phyloP scores from a whole-genome alignment of 2,329 filamentous ascomycete genomes.

The Aureobasidium namibiae region DNA sequence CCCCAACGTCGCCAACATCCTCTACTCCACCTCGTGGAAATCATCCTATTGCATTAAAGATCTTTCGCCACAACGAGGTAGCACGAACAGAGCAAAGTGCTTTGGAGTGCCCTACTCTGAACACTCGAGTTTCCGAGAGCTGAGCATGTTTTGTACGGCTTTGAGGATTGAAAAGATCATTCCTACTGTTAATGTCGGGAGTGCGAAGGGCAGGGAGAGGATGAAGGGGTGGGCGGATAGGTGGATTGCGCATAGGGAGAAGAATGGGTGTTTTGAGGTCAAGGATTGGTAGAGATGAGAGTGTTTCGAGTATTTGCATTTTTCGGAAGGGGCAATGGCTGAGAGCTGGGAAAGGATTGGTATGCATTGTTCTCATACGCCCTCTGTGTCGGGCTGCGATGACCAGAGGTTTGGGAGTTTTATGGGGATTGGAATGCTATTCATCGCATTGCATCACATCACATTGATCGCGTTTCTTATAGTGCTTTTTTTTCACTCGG shows the following conservation, averaged over 20 bases:
- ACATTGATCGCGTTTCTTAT: no score
- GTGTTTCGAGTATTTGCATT: neutral
- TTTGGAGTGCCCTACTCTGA: conserved; percentile 95
- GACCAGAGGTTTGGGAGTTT: no score
- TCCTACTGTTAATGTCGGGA: conserved; percentile 84
- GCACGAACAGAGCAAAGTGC: conserved; percentile 72
- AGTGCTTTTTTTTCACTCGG: no score
- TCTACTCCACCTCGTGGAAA: conserved; percentile 66
- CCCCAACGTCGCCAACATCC: conserved; percentile 55
- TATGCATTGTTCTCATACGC: no score
- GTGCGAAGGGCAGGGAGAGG: conserved; percentile 52
- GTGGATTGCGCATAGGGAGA: conserved; percentile 55
- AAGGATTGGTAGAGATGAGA: conserved; percentile 20
- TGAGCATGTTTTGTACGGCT: conserved; percentile 87
- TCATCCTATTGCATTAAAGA: conserved; percentile 63
- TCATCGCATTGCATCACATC: no score
- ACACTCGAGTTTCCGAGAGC: conserved; percentile 87
- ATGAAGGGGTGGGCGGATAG: conserved; percentile 61
- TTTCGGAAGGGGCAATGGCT: no score
- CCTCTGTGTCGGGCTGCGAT: no score
- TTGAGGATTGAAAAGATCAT: conserved; percentile 82
- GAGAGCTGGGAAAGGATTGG: no score
- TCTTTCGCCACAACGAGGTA: conserved; percentile 73
- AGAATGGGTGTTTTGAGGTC: conserved; percentile 49
- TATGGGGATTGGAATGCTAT: no score